Base-by-base conservation (phyloP, 768 basidiomycete species). In the Rhodosporidiobolus odoratus region DNA sequence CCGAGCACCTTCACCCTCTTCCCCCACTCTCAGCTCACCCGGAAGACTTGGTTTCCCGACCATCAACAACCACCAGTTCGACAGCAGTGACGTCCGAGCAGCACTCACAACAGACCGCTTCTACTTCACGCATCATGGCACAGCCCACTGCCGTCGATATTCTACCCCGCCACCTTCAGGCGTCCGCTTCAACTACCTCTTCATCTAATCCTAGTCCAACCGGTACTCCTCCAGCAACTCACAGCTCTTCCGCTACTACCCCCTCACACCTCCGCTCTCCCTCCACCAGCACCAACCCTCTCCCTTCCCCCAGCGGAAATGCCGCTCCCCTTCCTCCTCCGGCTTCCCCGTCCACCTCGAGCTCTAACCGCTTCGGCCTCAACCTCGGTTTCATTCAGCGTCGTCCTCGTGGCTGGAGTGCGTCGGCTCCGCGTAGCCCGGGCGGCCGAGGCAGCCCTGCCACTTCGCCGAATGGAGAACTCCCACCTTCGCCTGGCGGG, bases 341-440 rank as follows among this genome's bases (percentile, higher is more conserved):
- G 5, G 27, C 61, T n/a, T 72, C 70, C 1, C 65, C 61, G 37
- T 54, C 47, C 19, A n/a, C 66, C 10, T n/a, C 37, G 10, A 45
- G 58, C 0, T 59, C 57, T 50, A 74, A 71, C 65, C 62, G 73
- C 15, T 74, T 74, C 52, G 69, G 73, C 8, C 59, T 71, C 47
- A 58, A 63, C 0, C 66, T 74, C 35, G 65, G 65, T 6, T 71
- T 68, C 66, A 67, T 74, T 59, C 58, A 61, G 23, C 62, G 73
- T 3, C 57, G 73, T 27, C 73, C 73, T 8, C 66, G 73, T 19
- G 73, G 73, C 2, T 63, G 62, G 58, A 70, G 68, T 25, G 64
- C 62, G 12, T 61, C 54, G 23, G 66, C 60, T 2, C 64, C 50
- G 30, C 68, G 68, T 43, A 69, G 68, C 52, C 71, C 68, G 2